Percentiles rank a stretch among this genome's conserved stretches.
phyloP scores from a whole-genome alignment of 176 grass and related monocot species.

The Thalia dealbata region DNA sequence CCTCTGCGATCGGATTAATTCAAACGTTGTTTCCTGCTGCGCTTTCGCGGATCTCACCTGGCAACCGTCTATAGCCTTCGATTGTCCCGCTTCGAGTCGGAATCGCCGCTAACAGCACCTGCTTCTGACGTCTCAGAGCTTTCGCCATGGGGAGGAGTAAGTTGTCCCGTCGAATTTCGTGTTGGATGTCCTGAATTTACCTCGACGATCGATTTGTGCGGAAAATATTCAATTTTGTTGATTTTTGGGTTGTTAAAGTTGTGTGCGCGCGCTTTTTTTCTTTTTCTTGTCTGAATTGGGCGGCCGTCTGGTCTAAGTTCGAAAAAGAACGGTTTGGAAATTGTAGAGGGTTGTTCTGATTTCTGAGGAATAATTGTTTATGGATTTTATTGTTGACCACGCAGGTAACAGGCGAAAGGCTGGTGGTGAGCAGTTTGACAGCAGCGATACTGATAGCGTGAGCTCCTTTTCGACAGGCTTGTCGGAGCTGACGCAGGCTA shows the following conservation, averaged over 20 bases:
- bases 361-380: not conserved
- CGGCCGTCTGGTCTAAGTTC: not conserved
- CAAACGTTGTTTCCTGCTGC: not conserved
- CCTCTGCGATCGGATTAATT: slow-evolving; percentile 23
- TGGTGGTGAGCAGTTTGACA: not conserved
- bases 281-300: not conserved
- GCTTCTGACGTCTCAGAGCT: not conserved
- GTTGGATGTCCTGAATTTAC: not conserved
- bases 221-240: not conserved
- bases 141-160: slow-evolving; percentile 23
- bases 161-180: not conserved
- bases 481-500: not conserved
- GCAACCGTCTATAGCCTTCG: not conserved
- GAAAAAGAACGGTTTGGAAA: not conserved
- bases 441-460: not conserved
- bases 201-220: not conserved
- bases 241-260: slow-evolving; percentile 14
- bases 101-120: slow-evolving; percentile 1
- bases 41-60: slow-evolving; percentile 1
- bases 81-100: slow-evolving; percentile 14
- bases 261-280: no score
- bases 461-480: slow-evolving; percentile 2
- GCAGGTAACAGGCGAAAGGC: slow-evolving; percentile 2
- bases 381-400: not conserved
- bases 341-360: not conserved